These are phyloP conservation scores for Akanthomyces muscarius DNA, from an alignment of 2,329 filamentous ascomycete genomes.

Conservation along the genomic window DNA sequence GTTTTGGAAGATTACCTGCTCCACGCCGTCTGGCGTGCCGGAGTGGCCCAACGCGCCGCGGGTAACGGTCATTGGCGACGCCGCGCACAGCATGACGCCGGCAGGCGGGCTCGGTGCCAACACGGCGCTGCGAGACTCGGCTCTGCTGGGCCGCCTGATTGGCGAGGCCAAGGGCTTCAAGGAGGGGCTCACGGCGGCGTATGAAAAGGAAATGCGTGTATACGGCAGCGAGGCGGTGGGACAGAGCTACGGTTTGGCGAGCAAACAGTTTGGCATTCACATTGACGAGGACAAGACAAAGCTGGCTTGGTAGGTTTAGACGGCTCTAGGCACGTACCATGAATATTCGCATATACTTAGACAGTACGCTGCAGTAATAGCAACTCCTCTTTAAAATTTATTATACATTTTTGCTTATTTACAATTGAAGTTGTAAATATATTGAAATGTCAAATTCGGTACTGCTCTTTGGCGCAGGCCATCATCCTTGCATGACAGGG, in stretches of 20 bases:
- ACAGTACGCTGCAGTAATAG: neutral
- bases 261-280: constrained; percentile 37
- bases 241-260: constrained; percentile 48
- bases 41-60: constrained; percentile 56
- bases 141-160: constrained; percentile 49
- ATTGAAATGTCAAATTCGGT: neutral
- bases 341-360: neutral
- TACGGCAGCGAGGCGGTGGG: constrained; percentile 55
- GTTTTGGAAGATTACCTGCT: constrained; percentile 65
- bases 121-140: constrained; percentile 53
- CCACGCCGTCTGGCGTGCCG: constrained; percentile 55
- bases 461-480: neutral
- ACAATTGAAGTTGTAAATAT: neutral
- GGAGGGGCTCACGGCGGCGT: constrained; percentile 51
- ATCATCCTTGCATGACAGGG: neutral
- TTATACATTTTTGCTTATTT: too few relatives aligned
- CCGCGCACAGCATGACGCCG: constrained; percentile 56
- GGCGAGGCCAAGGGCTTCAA: constrained; percentile 50
- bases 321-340: too few relatives aligned
- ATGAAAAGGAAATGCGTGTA: constrained; percentile 59
- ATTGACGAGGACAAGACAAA: constrained; percentile 40
- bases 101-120: constrained; percentile 54
- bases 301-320: neutral
- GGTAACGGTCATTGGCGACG: constrained; percentile 57
- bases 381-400: too few relatives aligned